Evolutionary conservation across 2,329 filamentous ascomycete genomes (phyloP).

Genomic region (Ascochyta koolunga): DNA sequence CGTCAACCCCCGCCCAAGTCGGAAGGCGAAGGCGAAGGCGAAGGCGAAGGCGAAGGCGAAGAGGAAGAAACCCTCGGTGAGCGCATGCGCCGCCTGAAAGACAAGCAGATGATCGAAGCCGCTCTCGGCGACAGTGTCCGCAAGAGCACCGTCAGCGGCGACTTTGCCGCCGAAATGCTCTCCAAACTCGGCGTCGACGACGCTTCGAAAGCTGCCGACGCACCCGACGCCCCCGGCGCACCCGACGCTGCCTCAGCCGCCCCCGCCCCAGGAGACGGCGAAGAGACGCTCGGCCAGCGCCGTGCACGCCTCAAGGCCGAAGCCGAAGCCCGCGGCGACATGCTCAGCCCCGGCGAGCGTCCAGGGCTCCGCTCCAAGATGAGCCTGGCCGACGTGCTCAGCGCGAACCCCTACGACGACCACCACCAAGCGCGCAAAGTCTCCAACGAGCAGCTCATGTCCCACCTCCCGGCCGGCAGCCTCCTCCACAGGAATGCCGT

Average conservation of each 20-base stretch:
- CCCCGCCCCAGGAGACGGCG: conserved; percentile 41
- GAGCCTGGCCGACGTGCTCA: conserved; percentile 68
- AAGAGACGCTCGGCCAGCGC: conserved; percentile 80
- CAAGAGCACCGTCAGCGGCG: conserved; percentile 62
- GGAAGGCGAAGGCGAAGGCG: conserved; percentile 45
- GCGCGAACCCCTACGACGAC: conserved; percentile 57
- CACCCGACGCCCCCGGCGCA: conserved; percentile 29
- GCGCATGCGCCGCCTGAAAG: conserved; percentile 68
- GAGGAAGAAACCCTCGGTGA: conserved; percentile 67
- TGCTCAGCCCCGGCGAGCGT: conserved; percentile 30
- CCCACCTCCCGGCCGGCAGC: conserved; percentile 47
- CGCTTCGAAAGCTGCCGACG: conserved; percentile 23
- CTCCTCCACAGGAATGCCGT: conserved; percentile 49
- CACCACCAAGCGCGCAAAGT: conserved; percentile 44
- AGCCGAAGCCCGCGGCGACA: conserved; percentile 59
- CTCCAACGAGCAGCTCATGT: conserved; percentile 42
- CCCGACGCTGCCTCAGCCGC: conserved; percentile 30
- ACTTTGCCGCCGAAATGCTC: conserved; percentile 73
- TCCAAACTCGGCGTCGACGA: conserved; percentile 48
- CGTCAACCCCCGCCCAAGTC: conserved; percentile 37
- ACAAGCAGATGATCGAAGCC: conserved; percentile 57
- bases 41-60: conserved; percentile 44
- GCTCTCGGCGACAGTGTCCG: conserved; percentile 50
- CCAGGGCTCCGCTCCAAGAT: conserved; percentile 52
- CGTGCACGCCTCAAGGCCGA: conserved; percentile 75